phyloP scores from a whole-genome alignment of 2,329 filamentous ascomycete genomes.

The Aspergillus sp. region DNA sequence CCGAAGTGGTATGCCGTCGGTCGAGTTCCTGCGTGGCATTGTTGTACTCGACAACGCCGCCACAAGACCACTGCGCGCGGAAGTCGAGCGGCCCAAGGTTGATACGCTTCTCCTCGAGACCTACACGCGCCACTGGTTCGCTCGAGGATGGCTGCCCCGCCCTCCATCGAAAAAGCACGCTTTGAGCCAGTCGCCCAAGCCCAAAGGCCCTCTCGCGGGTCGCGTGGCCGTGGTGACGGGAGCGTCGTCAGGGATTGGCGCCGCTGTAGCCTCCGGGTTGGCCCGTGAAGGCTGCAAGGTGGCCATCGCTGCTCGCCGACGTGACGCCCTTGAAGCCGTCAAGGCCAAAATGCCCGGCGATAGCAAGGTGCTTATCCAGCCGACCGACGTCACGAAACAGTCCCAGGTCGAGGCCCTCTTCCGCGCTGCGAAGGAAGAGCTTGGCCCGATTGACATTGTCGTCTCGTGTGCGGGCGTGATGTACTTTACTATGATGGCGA shows the following conservation, averaged over 20 bases:
- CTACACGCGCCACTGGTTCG: conserved; percentile 77
- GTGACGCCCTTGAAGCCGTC: conserved; percentile 65
- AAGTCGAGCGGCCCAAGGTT: conserved; percentile 65
- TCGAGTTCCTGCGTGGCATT: conserved; percentile 67
- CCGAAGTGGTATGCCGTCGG: conserved; percentile 74
- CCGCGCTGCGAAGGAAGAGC: conserved; percentile 54
- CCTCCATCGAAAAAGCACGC: conserved; percentile 55
- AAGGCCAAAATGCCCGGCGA: conserved; percentile 60
- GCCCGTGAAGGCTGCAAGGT: conserved; percentile 70
- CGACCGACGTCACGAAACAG: conserved; percentile 70
- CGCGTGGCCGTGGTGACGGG: conserved; percentile 75
- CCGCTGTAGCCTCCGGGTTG: conserved; percentile 67
- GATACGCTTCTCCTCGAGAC: conserved; percentile 69
- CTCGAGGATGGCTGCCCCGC: conserved; percentile 69
- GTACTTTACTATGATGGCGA: conserved; percentile 88
- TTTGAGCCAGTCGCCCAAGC: conserved; percentile 43
- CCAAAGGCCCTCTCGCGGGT: conserved; percentile 61
- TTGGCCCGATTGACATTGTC: conserved; percentile 75
- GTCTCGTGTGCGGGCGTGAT: conserved; percentile 79
- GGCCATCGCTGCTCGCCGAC: conserved; percentile 68
- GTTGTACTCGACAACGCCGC: conserved; percentile 70
- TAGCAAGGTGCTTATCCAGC: conserved; percentile 64
- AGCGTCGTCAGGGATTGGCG: conserved; percentile 75
- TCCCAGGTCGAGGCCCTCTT: conserved; percentile 66
- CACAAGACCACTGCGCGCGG: conserved; percentile 59